Evolutionary conservation across 2,329 filamentous ascomycete genomes (phyloP), one percentile per base, ranked within the genome.

Genomic region (Mycosphaerella sp.): DNA sequence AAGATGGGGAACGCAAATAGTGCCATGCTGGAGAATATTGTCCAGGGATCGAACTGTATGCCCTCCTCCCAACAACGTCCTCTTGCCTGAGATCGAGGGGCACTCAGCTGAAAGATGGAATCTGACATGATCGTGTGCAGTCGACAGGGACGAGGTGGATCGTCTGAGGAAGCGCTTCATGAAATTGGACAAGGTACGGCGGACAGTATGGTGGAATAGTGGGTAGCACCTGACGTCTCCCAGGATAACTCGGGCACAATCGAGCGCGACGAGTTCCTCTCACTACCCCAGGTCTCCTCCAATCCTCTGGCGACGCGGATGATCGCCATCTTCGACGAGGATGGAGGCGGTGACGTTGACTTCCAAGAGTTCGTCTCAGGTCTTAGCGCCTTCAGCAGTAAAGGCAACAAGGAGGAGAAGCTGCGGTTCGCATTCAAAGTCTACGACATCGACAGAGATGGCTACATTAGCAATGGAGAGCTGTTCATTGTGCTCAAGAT

Each of bases 401-500:
- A 96, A 76, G 93, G 93, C 59, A 96, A 97, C 78, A 97, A 98
- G 79, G 90, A 96, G 74, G 92, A 98, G 77, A 98, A 98, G 78
- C 81, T 97, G 61, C 85, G 84, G 51, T 98, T 98, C 69, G 93
- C 93, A 43, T 98, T 98, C 82, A 95, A 96, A 74, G 93, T 98
- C 58, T 98, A 98, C 79, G 93, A 98, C 72, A 97, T 98, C 68
- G 93, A 98, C 74, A 89, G 93, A 57, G 93, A 98, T 73, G 93
- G 93, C 23, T 98, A 88, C 76, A 98, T 98, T 69, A 95, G 89
- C 78, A 98, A 98, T 73, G 93, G 93, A 67, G 93, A 98, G 78
- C 82, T 98, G 48, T 98, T 97, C 73, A 97, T 98, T 67, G 93
- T 98, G 68, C 80, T 98, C 67, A 98, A 98, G 86, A 98, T 98